phyloP scores from a whole-genome alignment of 495 filamentous ascomycete species.

The Ramalina intermedia region DNA sequence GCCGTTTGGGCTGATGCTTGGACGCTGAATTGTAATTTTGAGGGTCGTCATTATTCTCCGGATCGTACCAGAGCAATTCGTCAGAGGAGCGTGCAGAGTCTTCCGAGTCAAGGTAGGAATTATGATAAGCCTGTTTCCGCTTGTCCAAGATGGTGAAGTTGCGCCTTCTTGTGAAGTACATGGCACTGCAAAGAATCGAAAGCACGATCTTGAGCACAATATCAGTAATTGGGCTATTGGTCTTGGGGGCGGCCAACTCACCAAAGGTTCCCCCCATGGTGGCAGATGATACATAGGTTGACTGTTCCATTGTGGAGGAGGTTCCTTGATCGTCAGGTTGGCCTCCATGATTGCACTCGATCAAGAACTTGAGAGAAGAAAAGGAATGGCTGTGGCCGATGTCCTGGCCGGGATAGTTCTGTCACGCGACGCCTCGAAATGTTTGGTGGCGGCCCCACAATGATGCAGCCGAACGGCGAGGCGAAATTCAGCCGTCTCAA shows the following conservation, averaged over 20 bases:
- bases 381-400: no score
- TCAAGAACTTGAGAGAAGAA: background rate
- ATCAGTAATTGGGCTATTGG: slow-evolving; percentile 2
- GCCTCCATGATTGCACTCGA: background rate
- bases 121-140: slow-evolving; percentile 16
- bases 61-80: slow-evolving; percentile 24
- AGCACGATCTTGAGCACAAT: slow-evolving; percentile 34
- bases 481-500: no score
- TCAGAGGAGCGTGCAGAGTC: slow-evolving; percentile 26
- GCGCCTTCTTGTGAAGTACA: slow-evolving; percentile 39
- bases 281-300: slow-evolving; percentile 19
- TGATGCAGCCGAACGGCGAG: no score
- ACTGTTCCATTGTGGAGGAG: slow-evolving; percentile 19
- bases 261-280: slow-evolving; percentile 45
- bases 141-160: slow-evolving; percentile 30
- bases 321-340: slow-evolving; percentile 16
- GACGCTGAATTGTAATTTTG: slow-evolving; percentile 15
- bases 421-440: no score
- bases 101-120: slow-evolving; percentile 24
- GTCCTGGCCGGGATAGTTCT: no score
- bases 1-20: slow-evolving; percentile 32
- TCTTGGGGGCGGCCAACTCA: slow-evolving; percentile 19
- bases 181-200: slow-evolving; percentile 41
- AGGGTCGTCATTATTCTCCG: slow-evolving; percentile 20
- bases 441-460: no score